Percentiles rank a stretch among this genome's conserved stretches.
Evolutionary conservation across 2,329 filamentous ascomycete species (phyloP).

Genomic region (Calonectria henricotiae): DNA sequence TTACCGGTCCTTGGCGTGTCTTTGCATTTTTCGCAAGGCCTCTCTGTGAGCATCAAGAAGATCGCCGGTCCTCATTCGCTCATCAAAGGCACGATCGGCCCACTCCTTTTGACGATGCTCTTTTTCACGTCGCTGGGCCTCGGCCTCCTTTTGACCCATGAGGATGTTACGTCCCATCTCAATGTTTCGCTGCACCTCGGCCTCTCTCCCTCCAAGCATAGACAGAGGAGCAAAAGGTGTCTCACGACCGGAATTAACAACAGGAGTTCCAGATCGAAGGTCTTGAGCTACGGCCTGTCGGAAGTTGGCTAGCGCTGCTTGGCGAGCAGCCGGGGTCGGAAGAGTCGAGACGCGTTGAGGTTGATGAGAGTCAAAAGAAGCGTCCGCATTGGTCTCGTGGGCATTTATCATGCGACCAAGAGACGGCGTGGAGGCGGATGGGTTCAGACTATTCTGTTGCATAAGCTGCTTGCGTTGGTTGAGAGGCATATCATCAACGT

Average conservation of each 20-base stretch:
- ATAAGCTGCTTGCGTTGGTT: conserved; percentile 78
- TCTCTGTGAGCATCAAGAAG: conserved; percentile 85
- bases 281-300: conserved; percentile 77
- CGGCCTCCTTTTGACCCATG: conserved; percentile 76
- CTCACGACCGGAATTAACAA: conserved; percentile 58
- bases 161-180: conserved; percentile 71
- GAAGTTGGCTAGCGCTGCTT: conserved; percentile 78
- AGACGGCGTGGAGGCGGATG: conserved; percentile 49
- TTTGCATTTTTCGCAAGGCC: conserved; percentile 86
- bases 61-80: conserved; percentile 82
- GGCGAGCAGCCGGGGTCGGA: conserved; percentile 64
- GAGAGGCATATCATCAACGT: conserved; percentile 80
- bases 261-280: conserved; percentile 64
- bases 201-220: conserved; percentile 58
- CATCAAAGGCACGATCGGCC: conserved; percentile 77
- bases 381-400: conserved; percentile 53
- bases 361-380: conserved; percentile 70
- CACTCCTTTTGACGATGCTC: conserved; percentile 72
- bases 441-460: conserved; percentile 66
- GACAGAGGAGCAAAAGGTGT: conserved; percentile 59
- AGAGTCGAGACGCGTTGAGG: conserved; percentile 66
- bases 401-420: conserved; percentile 50
- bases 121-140: conserved; percentile 73
- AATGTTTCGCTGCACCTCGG: conserved; percentile 65
- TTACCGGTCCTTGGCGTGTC: conserved; percentile 57